Evolutionary conservation across 2,329 filamentous ascomycete genomes (phyloP), one percentile per base, ranked within the genome.

Genomic region (Hymenoscyphus fraxineus): DNA sequence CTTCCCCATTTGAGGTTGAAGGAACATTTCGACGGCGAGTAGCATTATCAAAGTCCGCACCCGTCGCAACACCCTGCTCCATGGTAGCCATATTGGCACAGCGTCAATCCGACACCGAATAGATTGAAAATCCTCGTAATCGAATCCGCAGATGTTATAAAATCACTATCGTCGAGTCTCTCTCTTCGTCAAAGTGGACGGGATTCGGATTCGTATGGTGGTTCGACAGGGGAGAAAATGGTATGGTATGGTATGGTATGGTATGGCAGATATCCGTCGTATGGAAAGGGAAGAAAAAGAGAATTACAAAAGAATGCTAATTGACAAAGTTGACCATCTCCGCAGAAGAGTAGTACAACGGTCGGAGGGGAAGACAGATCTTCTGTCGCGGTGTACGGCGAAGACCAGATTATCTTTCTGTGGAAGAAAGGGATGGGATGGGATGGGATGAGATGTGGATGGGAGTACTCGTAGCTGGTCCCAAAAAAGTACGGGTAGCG

Each of bases 21-120:
- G 79, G 80, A 62, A 82, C 77, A 73, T 82, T 81, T 73, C 86
- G 84, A 73, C 85, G 79, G 71, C 86, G 81, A 67, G 84, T 80
- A 69, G 81, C 81, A 71, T 87, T 83, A 64, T 82, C 76, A 13
- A 67, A 60, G 71, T 88, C 85, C 73, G 83, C 82, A 77, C 86
- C 86, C 47, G 86, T 86, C 76, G 83, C 85, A 76, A 83, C 78
- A 73, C 80, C 79, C 74, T 82, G 80, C 77, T 81, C 83, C 64
- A 82, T 80, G 39, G 72, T 66, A 66, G 74, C 72, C 74, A 76
- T 76, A n/a, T 66, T 71, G 63, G 41, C 44, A 38, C 13, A 32
- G 59, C 56, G 40, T 62, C 56, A 58, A 55, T 59, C 35, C 9
- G 51, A 44, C 13, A 51, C 44, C 44, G 38, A n/a, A 54, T 54